phyloP scores from a whole-genome alignment of 2,329 filamentous ascomycete genomes.

The Calycina herbarum region DNA sequence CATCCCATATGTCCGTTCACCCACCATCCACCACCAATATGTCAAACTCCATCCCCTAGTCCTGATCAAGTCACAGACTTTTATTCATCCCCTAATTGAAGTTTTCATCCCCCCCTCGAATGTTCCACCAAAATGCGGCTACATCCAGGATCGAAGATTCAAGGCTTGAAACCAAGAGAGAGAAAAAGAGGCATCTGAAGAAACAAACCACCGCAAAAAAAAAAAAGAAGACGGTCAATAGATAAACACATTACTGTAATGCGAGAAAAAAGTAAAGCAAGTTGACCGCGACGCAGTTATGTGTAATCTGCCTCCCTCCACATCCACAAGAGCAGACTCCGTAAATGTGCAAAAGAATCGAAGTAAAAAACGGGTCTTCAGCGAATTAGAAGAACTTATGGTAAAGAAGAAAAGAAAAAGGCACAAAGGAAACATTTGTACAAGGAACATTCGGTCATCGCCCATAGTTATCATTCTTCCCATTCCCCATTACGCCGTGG shows the following conservation, averaged over 20 bases:
- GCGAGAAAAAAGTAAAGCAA: not conserved
- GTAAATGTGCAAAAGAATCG: conserved; percentile 16
- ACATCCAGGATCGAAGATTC: conserved; percentile 8
- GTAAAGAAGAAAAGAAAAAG: conserved; percentile 13
- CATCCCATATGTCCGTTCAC: not conserved
- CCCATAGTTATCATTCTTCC: conserved; percentile 22
- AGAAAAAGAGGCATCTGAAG: not conserved
- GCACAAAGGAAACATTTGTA: conserved; percentile 20
- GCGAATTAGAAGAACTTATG: conserved; percentile 9
- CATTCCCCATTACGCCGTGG: conserved; percentile 11
- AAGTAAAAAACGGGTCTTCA: conserved; percentile 1
- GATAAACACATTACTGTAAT: conserved; percentile 7
- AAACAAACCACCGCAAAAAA: not conserved
- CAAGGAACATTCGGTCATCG: conserved; percentile 21
- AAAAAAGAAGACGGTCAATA: not conserved
- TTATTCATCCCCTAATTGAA: not conserved
- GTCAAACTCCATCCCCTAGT: not conserved
- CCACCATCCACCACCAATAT: not conserved
- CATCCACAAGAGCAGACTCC: not conserved
- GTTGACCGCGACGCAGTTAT: not conserved
- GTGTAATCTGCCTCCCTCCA: not conserved
- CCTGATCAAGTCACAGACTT: not conserved
- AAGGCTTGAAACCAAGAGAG: not conserved
- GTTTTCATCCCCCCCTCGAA: not conserved
- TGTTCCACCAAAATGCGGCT: conserved; percentile 12